These are phyloP conservation scores for Aphanomyces euteiches DNA, from an alignment of 352 stramenopile species.

Conservation along the genomic window DNA sequence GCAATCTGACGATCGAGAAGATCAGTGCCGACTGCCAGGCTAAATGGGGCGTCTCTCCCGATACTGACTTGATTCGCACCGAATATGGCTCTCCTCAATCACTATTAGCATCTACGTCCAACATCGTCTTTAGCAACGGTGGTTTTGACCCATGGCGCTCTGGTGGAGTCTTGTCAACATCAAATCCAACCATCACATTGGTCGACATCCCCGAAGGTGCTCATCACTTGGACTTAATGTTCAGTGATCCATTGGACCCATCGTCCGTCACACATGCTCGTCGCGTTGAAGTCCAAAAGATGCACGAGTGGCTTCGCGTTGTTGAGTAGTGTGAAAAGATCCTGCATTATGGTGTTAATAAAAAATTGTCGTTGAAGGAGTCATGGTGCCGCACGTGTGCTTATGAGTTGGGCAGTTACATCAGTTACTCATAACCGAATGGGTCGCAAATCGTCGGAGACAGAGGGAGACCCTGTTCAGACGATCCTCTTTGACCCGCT, in stretches of 20 bases:
- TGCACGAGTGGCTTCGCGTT: constrained; percentile 69
- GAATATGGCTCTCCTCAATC: constrained; percentile 58
- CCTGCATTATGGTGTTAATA: too few species aligned
- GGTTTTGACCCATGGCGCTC: constrained; percentile 91
- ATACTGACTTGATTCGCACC: constrained; percentile 70
- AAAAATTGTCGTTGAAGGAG: too few species aligned
- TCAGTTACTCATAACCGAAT: constrained; percentile 2
- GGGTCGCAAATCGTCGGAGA: background rate
- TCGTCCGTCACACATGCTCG: constrained; percentile 66
- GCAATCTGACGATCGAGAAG: constrained; percentile 54
- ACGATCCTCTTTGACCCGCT: constrained; percentile 11
- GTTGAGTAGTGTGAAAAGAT: too few species aligned
- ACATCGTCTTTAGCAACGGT: constrained; percentile 96
- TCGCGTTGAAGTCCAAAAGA: constrained; percentile 69
- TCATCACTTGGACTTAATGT: constrained; percentile 92
- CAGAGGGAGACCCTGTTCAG: background rate
- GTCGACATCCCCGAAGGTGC: constrained; percentile 74
- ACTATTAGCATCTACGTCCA: constrained; percentile 63
- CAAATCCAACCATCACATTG: constrained; percentile 45
- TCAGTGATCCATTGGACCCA: constrained; percentile 84
- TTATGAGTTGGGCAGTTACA: too few species aligned
- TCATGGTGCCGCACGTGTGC: too few species aligned
- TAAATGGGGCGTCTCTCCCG: constrained; percentile 59
- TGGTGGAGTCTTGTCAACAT: constrained; percentile 70
- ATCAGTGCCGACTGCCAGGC: constrained; percentile 60